phyloP scores from a whole-genome alignment of 495 filamentous ascomycete genomes.

The Trichocladium antarcticum region DNA sequence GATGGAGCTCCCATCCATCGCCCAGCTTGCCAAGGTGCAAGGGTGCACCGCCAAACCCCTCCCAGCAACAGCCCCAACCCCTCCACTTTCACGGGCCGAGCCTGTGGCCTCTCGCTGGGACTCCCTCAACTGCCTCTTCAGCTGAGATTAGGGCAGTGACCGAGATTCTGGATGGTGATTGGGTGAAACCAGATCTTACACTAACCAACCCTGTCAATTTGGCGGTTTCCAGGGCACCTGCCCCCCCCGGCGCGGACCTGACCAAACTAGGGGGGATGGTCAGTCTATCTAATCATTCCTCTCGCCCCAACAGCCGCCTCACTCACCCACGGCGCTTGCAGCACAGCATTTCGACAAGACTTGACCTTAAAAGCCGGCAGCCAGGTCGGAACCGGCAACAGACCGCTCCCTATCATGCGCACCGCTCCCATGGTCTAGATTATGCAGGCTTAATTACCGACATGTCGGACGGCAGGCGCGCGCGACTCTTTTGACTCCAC shows the following conservation, averaged over 20 bases:
- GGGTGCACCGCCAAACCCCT: neutral
- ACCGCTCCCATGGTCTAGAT: neutral
- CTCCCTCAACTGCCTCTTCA: too few species aligned
- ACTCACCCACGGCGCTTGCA: too few species aligned
- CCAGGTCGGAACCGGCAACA: neutral
- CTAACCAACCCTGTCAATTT: neutral
- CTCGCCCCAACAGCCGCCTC: too few species aligned
- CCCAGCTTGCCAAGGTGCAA: neutral
- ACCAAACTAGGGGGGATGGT: too few species aligned
- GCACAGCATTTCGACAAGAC: neutral
- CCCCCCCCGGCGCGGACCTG: too few species aligned
- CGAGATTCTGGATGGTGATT: neutral
- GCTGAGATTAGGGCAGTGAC: conserved; percentile 1
- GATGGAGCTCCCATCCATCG: neutral
- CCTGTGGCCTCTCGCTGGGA: conserved; percentile 8
- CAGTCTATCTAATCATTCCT: too few species aligned
- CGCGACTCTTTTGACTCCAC: neutral
- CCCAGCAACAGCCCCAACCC: neutral
- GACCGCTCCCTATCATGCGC: neutral
- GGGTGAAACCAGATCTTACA: neutral
- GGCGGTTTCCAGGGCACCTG: too few species aligned
- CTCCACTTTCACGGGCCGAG: conserved; percentile 4
- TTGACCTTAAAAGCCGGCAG: neutral
- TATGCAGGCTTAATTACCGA: neutral
- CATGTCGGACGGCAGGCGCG: neutral